Evolutionary conservation across 2,329 filamentous ascomycete genomes (phyloP), one percentile per base, ranked within the genome.

Genomic region (Cladosporium sp.): DNA sequence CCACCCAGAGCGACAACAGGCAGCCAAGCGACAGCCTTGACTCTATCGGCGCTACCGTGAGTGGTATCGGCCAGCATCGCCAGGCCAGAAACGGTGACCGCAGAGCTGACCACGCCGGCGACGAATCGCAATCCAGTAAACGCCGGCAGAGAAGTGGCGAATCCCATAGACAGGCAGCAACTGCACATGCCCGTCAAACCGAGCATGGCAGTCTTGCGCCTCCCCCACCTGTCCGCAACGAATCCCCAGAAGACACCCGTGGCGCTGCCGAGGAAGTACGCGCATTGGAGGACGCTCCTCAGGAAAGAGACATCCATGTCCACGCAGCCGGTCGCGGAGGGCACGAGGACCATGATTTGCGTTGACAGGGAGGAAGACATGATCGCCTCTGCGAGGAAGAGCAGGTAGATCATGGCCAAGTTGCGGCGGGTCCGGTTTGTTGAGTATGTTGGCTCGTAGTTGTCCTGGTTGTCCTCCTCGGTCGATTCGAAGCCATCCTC

Each of bases 341-440:
- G 68, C 20, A 74, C 61, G 15, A 75, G 66, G 62, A 75, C 70
- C 53, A 71, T 69, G 34, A 76, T 68, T 52, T 75, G 73, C 12
- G 72, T 68, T 43, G 73, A 71, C 6, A 75, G 66, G 47, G 70
- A 73, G n/a, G 73, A 73, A 20, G 72, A 69, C 69, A 76, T 74
- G 58, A 76, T 73, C 64, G 73, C 72, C 63, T 76, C 73, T 6
- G 72, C 72, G n/a, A 76, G 64, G 51, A 74, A 73, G 20, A 75
- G 58, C 20, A 73, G 59, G 56, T 74, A 75, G 41, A 75, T 70
- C 55, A 75, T 63, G 47, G 61, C 63, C 56, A 74, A 52, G 54
- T 74, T 62, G 20, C 56, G 54, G 22, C 42, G 52, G 42, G 53
- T 47, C 36, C 48, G 45, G 7, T 47, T 43, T 7, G 59, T 54